Evolutionary conservation across 2,329 filamentous ascomycete species (phyloP), one percentile per base, ranked within the genome.

Genomic region (Aspergillus japonicus): DNA sequence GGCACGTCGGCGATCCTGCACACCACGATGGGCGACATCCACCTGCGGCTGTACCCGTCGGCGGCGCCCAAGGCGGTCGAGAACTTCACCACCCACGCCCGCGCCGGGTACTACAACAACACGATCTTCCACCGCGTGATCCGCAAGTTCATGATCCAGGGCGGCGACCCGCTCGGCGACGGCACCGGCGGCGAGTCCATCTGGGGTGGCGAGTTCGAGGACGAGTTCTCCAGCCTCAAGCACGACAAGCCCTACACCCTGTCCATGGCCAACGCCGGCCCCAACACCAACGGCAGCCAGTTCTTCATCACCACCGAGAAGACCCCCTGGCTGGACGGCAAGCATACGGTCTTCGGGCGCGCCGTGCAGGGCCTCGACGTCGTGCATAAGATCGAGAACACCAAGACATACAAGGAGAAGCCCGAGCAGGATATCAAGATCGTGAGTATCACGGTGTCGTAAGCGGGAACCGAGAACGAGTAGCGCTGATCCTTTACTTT

Each of bases 251-350:
- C 95, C 2, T 99, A 96, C 74, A 98, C 93, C 0, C 83, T 98
- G 59, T 96, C 91, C 73, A 99, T 99, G 95, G 95, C 95, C 12
- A 99, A 99, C 75, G 94, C 95, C 0, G 95, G 95, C 0, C 92
- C 92, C 0, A 92, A 94, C 69, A 97, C 93, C 39, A 99, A 99
- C 73, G 95, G 90, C 14, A 95, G 90, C 71, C 95, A 99, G 75
- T 99, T 99, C 75, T 99, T 99, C 71, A 96, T 99, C 66, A 99
- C 95, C 0, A 97, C 94, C 0, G 96, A 97, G 77, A 96, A 96
- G 80, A 92, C 95, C 81, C 89, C 92, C 5, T 99, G 95, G 95
- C 78, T 99, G 61, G 95, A 99, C 77, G 92, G 93, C 23, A 97
- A 97, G 76, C 95, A 99, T 75, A 98, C 94, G 0, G 91, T 99